Evolutionary conservation across 106 monocot species (phyloP).

Genomic region (Phalaenopsis equestris): DNA sequence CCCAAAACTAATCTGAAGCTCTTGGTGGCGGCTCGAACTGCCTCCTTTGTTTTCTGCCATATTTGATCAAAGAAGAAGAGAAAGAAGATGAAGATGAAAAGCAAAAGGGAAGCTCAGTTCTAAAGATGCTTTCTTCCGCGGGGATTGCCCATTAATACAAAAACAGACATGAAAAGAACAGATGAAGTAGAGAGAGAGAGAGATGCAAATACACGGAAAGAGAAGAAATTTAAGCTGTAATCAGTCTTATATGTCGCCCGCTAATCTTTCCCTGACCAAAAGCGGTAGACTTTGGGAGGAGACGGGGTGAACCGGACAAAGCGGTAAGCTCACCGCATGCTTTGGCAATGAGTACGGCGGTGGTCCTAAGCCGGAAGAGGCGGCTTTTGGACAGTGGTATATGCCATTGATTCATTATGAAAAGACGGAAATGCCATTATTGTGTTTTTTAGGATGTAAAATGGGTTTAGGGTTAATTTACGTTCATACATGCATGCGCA

Average conservation of each 20-base stretch:
- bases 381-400: not conserved
- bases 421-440: not conserved
- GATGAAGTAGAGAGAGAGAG: not conserved
- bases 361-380: not conserved
- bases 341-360: not conserved
- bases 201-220: not conserved
- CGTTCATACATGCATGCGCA: no score
- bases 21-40: slow-evolving; percentile 3
- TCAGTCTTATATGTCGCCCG: slow-evolving; percentile 3
- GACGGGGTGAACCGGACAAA: not conserved
- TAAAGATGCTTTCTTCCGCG: not conserved
- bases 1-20: slow-evolving; percentile 27
- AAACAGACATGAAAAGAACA: not conserved
- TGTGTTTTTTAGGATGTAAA: not conserved
- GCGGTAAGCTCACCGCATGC: not conserved
- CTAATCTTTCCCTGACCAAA: slow-evolving; percentile 6
- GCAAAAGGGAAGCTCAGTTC: not conserved
- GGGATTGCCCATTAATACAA: not conserved
- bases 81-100: not conserved
- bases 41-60: slow-evolving; percentile 12
- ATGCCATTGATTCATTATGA: not conserved
- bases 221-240: not conserved
- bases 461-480: not conserved
- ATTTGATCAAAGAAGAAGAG: not conserved
- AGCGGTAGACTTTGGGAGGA: slow-evolving; percentile 3